Evolutionary conservation across 2,329 filamentous ascomycete genomes (phyloP), one percentile per base, ranked within the genome.

Genomic region (Pseudogymnoascus sp.): DNA sequence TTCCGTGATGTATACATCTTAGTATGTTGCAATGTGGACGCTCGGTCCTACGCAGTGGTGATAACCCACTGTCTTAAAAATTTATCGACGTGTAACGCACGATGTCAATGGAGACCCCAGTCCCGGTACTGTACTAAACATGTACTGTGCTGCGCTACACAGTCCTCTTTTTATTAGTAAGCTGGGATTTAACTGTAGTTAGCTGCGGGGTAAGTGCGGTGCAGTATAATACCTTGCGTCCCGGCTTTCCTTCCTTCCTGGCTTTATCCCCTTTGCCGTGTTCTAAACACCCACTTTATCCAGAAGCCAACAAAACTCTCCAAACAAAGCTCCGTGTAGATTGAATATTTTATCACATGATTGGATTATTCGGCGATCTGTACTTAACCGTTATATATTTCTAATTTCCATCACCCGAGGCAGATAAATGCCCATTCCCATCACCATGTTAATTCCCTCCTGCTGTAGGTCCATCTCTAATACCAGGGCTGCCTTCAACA

Each of bases 361-460:
- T 50, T 28, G 7, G 24, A 28, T 50, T 50, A 28, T n/a, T 50
- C 5, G 24, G 43, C 8, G 43, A 50, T 50, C 24, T 28, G 43
- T 50, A 12, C 43, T 50, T 50, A 28, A 28, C 43, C 43, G 43
- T 50, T 50, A 50, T 50, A 50, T 50, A 50, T 50, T 28, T 50
- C 24, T 3, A 28, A 50, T 28, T 50, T 28, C 43, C 43, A 50
- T 5, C 24, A 50, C 6, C 6, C 24, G 24, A 28, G 24, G 14
- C 12, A 50, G 14, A 28, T n/a, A 50, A 28, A 50, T 16, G 4
- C 12, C 43, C 22, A 50, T 50, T 22, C 14, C 14, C 43, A 28
- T 50, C 41, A 46, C 26, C 43, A 50, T 50, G 43, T 28, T 12
- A 50, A 28, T 50, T 16, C 1, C 43, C 8, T 28, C 24, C 24